These are phyloP conservation scores for Colletotrichum higginsianum DNA, from an alignment of 2,329 filamentous ascomycete species.

Conservation along the genomic window DNA sequence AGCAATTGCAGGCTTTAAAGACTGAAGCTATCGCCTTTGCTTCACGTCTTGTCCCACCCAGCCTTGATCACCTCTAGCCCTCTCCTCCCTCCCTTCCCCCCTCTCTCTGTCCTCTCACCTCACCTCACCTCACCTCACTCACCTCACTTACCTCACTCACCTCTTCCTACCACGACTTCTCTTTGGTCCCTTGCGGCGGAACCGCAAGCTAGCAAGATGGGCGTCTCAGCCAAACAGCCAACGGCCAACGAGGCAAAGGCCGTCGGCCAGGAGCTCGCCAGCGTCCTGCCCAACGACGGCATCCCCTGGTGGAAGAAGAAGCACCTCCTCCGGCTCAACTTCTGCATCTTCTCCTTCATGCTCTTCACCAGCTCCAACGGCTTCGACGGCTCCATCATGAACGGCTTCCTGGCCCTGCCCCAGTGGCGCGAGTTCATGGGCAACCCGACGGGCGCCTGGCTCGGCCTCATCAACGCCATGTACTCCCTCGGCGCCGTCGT, in stretches of 20 bases:
- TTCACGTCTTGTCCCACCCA: too few species aligned
- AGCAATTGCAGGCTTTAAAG: background rate
- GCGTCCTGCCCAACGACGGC: slow-evolving; percentile 57
- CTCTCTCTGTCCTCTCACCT: background rate
- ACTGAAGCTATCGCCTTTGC: background rate
- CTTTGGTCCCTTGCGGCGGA: too few species aligned
- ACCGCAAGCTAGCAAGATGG: background rate
- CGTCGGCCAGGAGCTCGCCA: slow-evolving; percentile 36
- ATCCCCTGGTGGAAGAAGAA: slow-evolving; percentile 59
- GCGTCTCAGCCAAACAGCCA: background rate
- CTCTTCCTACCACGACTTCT: too few species aligned
- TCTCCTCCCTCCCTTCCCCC: background rate
- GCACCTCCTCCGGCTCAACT: slow-evolving; percentile 60
- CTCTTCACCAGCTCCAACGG: slow-evolving; percentile 54
- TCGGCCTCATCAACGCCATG: slow-evolving; percentile 57
- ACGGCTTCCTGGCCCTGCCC: slow-evolving; percentile 59
- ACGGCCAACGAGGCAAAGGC: slow-evolving; percentile 17
- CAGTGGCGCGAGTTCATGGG: slow-evolving; percentile 60
- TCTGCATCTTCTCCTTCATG: slow-evolving; percentile 53
- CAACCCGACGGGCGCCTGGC: slow-evolving; percentile 52
- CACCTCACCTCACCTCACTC: too few species aligned
- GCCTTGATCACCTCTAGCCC: too few species aligned
- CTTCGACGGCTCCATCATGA: slow-evolving; percentile 60
- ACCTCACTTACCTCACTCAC: too few species aligned
- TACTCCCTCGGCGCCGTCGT: slow-evolving; percentile 56